phyloP scores from a whole-genome alignment of 176 grass and related monocot species.

The Lolium perenne region DNA sequence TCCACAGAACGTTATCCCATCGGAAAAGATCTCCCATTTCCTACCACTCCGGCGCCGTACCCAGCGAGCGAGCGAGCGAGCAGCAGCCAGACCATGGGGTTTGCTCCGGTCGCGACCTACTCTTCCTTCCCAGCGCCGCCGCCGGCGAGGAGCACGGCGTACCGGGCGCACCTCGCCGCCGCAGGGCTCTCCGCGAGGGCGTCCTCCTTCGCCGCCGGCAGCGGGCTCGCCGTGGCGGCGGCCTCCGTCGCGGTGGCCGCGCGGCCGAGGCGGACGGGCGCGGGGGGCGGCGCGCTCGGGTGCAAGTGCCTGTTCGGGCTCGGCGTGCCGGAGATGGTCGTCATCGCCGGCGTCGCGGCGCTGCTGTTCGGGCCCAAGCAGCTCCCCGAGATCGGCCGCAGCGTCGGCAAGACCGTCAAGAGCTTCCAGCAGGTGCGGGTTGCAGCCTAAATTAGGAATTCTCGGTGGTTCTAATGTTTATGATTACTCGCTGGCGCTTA shows the following conservation, averaged over 20 bases:
- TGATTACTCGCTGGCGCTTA: not conserved
- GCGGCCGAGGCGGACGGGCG: conserved; percentile 40
- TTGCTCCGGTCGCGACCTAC: conserved; percentile 48
- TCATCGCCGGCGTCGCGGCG: conserved; percentile 92
- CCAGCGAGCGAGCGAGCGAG: not conserved
- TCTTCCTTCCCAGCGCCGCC: conserved; percentile 13
- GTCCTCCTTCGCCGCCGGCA: conserved; percentile 41
- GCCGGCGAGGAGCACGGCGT: not conserved
- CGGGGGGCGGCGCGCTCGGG: conserved; percentile 57
- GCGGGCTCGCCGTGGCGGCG: conserved; percentile 29
- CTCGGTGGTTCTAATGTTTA: not conserved
- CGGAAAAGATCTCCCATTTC: conserved; percentile 20
- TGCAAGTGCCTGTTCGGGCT: conserved; percentile 87
- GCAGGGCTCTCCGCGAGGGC: conserved; percentile 42
- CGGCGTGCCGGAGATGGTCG: conserved; percentile 81
- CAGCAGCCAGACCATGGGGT: conserved; percentile 39
- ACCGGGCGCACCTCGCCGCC: conserved; percentile 29
- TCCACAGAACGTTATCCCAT: conserved; percentile 23
- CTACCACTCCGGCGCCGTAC: not conserved
- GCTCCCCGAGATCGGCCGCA: conserved; percentile 86
- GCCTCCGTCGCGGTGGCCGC: conserved; percentile 19
- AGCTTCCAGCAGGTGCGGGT: conserved; percentile 86
- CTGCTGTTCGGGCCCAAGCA: conserved; percentile 88
- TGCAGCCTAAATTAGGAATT: not conserved
- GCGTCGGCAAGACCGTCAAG: conserved; percentile 93